Base-by-base conservation (phyloP, 1,284 basidiomycete genomes). In the Ganoderma boninense region DNA sequence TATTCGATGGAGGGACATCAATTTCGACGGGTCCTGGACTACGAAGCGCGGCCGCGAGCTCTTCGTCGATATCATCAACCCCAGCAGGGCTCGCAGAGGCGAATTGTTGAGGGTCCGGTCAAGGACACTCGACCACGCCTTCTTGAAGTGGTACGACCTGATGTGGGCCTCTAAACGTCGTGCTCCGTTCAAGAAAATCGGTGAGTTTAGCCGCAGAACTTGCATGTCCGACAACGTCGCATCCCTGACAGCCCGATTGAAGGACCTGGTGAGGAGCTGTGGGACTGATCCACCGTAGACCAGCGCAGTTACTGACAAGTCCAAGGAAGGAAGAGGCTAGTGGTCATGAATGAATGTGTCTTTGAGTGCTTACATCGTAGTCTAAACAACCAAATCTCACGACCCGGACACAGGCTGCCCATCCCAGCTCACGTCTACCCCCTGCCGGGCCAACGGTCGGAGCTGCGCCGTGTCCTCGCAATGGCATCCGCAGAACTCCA, bases 401-500 rank as follows among this genome's bases (percentile, higher is more conserved):
- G 35, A 35, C 29, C 59, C 64, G 7, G 26, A 35, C 29, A 65
- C 64, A 16, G 26, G 23, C 29, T 59, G 43, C n/a, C 65, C 57
- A 8, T 66, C 57, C 65, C 65, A 66, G 11, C 42, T 18, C 43
- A 66, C 54, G 13, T 44, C 54, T 26, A 42, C 40, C 3, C 26
- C 54, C 14, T 57, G 29, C 23, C 43, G 56, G 7, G 10, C 40
- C 16, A 65, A 32, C 40, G 42, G 23, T 18, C 7, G 13, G 6
- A 65, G 64, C 23, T 65, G 42, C n/a, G 20, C 32, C 26, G 11
- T 16, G 29, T 49, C 35, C 43, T 60, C 57, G 26, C 56, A 60
- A 60, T 66, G 57, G 29, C 64, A 65, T 3, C 42, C 64, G 13
- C 57, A 54, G 29, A 65, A 65, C 16, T 65, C 65, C 20, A 66